Evolutionary conservation across 2,329 filamentous ascomycete species (phyloP).

Genomic region (Fusarium albosuccineum): DNA sequence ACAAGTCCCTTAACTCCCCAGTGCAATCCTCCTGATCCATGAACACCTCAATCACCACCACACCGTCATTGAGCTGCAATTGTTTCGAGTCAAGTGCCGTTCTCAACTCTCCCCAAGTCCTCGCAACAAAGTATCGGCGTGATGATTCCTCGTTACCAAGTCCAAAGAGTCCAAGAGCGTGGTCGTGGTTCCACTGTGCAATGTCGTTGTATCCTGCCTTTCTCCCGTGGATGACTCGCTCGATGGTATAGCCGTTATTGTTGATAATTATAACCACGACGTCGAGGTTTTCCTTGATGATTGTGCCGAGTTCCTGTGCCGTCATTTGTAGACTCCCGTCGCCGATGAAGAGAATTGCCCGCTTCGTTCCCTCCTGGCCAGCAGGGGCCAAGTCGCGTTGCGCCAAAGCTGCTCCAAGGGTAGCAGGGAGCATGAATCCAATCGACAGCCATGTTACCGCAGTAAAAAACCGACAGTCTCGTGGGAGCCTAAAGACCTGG

Average conservation of each 20-base stretch:
- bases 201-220: constrained; percentile 1
- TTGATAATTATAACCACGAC: neutral
- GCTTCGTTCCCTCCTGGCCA: neutral
- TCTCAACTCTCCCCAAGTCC: too few species aligned
- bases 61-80: too few species aligned
- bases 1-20: too few species aligned
- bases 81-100: too few species aligned
- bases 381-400: neutral
- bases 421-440: neutral
- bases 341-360: neutral
- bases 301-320: neutral
- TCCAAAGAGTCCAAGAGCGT: too few species aligned
- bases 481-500: neutral
- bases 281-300: neutral
- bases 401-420: neutral
- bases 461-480: neutral
- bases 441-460: neutral
- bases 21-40: too few species aligned
- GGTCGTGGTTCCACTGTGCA: neutral
- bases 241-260: neutral
- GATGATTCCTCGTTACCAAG: too few species aligned
- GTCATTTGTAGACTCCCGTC: neutral
- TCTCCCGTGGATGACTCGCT: neutral
- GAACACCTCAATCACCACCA: too few species aligned
- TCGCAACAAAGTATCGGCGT: too few species aligned